Evolutionary conservation across 2,329 filamentous ascomycete species (phyloP).

Genomic region (Macroventuria anomochaeta): DNA sequence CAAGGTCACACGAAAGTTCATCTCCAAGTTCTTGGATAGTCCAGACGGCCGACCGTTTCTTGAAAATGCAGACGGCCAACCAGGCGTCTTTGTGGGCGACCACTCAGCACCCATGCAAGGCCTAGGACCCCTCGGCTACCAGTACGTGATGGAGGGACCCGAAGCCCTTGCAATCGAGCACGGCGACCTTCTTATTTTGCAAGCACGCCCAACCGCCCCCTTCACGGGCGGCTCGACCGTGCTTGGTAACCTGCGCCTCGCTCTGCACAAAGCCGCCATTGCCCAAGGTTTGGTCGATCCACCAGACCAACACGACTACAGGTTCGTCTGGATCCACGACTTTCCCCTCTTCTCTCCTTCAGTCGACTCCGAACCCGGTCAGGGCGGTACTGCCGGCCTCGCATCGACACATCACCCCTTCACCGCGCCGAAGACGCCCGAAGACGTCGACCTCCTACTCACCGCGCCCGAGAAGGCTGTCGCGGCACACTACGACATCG

Average conservation of each 20-base stretch:
- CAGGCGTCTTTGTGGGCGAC: conserved; percentile 79
- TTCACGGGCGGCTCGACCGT: conserved; percentile 75
- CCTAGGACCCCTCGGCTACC: conserved; percentile 77
- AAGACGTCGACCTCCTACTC: conserved; percentile 76
- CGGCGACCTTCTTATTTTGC: conserved; percentile 81
- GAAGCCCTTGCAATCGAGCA: conserved; percentile 59
- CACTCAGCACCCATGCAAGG: conserved; percentile 75
- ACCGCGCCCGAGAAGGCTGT: conserved; percentile 73
- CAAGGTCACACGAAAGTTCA: conserved; percentile 65
- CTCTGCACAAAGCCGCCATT: conserved; percentile 73
- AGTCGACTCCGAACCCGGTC: conserved; percentile 71
- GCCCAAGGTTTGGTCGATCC: conserved; percentile 63
- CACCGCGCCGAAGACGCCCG: conserved; percentile 77
- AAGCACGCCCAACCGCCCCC: conserved; percentile 72
- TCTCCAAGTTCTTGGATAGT: conserved; percentile 74
- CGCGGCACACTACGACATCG: conserved; percentile 94
- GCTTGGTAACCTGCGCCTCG: conserved; percentile 74
- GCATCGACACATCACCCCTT: conserved; percentile 94
- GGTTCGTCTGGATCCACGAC: conserved; percentile 83
- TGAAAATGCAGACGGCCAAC: conserved; percentile 76
- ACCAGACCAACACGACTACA: conserved; percentile 59
- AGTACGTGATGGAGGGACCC: conserved; percentile 67
- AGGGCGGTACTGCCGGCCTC: conserved; percentile 81
- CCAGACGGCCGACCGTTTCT: conserved; percentile 64
- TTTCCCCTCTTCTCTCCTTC: conserved; percentile 90